Evolutionary conservation across 1,284 basidiomycete species (phyloP).

Genomic region (Ceratobasidium sp.): DNA sequence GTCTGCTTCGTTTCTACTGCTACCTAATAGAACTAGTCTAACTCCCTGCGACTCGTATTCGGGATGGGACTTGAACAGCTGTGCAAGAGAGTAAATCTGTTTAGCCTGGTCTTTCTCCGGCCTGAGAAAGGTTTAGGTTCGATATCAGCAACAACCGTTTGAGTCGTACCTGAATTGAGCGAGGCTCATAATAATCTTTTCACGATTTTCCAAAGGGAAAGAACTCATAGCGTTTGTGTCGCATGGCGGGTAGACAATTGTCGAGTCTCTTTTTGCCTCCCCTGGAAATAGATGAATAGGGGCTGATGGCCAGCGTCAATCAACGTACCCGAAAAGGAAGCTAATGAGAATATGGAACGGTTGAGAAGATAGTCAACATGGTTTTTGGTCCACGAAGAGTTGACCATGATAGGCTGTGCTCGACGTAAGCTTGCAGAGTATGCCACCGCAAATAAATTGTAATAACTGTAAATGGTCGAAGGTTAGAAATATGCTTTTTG

Average conservation of each 20-base stretch:
- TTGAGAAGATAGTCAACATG: conserved; percentile 72
- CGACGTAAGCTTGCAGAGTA: conserved; percentile 81
- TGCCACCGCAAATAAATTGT: conserved; percentile 84
- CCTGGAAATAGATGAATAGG: not conserved
- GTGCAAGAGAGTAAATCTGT: conserved; percentile 78
- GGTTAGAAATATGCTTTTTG: conserved; percentile 9
- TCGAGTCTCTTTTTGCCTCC: not conserved
- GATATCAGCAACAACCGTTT: not conserved
- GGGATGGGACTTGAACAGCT: conserved; percentile 69
- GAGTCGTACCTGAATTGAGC: conserved; percentile 85
- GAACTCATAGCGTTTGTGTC: conserved; percentile 79
- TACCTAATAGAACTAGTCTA: conserved; percentile 81
- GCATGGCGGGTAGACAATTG: conserved; percentile 90
- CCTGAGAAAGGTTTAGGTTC: conserved; percentile 55
- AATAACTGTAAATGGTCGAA: conserved; percentile 70
- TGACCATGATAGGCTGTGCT: conserved; percentile 83
- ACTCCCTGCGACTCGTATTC: conserved; percentile 61
- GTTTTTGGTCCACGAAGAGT: conserved; percentile 93
- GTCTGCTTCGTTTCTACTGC: conserved; percentile 82
- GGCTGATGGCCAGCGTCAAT: not conserved
- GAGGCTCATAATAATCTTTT: conserved; percentile 80
- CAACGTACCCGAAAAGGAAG: conserved; percentile 2
- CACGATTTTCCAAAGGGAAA: conserved; percentile 70
- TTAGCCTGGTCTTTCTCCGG: conserved; percentile 95
- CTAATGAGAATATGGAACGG: conserved; percentile 48